Evolutionary conservation across 176 grass and related monocot species (phyloP), one percentile per base, ranked within the genome.

Genomic region (Eremochloa ophiuroides): DNA sequence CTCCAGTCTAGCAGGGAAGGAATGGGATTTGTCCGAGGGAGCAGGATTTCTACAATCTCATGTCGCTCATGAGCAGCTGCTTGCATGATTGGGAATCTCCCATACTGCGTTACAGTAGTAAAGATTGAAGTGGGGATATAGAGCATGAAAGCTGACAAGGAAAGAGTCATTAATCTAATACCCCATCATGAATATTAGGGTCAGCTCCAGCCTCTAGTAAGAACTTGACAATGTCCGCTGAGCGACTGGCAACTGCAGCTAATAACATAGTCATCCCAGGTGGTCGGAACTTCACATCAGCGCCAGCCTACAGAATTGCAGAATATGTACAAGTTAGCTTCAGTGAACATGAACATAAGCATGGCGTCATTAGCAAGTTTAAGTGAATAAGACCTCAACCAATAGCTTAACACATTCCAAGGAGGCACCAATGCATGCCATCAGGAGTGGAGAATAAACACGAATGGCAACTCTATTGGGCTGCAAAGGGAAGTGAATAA

Each of bases 261-360:
- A 35, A 58, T 74, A 66, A 66, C 56, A 70, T 46, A 27, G 69
- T 55, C 18, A 47, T 42, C 71, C 51, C 66, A 37, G 29, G 44
- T 4, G 48, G 27, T 69, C 34, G 71, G 46, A 14, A 70, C 30
- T 91, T 84, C 46, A 69, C 74, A 84, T 91, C 66, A 84, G 85
- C 85, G 1, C 88, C 88, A 80, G 61, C 88, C 84, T 91, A 66
- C 7, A 65, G 18, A 44, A 77, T 60, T 69, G 38, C 43, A 62
- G 76, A 73, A 69, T 28, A 65, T n/a, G 43, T 46, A 46, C 43
- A 46, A 59, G 29, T 27, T 69, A 64, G 41, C 38, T 11, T 63
- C 31, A 14, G 46, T 34, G 29, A 77, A 67, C 34, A 39, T 38
- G 34, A 53, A 53, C 4, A 51, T 20, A 20, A 51, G 48, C 48